These are phyloP conservation scores for Sugiyamaella sp. DNA, from an alignment of 1,139 yeast species.

Conservation along the genomic window DNA sequence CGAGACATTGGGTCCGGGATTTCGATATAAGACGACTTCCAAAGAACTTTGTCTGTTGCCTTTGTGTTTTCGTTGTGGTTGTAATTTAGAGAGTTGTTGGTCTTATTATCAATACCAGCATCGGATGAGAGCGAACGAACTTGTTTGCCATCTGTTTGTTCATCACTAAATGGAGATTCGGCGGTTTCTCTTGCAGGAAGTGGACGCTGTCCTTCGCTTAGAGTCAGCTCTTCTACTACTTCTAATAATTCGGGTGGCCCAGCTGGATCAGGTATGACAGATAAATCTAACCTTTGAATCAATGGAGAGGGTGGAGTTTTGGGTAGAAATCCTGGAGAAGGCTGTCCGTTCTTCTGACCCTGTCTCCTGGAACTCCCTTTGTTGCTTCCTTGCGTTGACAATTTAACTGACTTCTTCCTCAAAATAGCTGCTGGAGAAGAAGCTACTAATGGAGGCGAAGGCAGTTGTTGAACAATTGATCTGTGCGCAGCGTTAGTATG, in stretches of 20 bases:
- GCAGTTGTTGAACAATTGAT: slow-evolving; percentile 14
- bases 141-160: not conserved
- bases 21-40: slow-evolving; percentile 9
- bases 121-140: not conserved
- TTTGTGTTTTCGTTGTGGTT: not conserved
- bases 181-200: not conserved
- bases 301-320: slow-evolving; percentile 9
- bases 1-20: not conserved
- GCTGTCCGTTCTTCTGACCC: slow-evolving; percentile 3
- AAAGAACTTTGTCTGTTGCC: not conserved
- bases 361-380: slow-evolving; percentile 10
- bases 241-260: not conserved
- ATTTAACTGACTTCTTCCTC: slow-evolving; percentile 9
- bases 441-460: slow-evolving; percentile 18
- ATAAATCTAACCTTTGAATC: not conserved
- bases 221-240: slow-evolving; percentile 12
- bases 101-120: not conserved
- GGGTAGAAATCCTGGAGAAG: slow-evolving; percentile 2
- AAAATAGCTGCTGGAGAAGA: slow-evolving; percentile 18
- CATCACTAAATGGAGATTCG: not conserved
- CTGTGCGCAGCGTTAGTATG: not conserved
- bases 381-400: not conserved
- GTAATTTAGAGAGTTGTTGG: not conserved
- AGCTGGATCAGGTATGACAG: not conserved
- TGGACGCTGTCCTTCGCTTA: not conserved